Evolutionary conservation across 2,329 filamentous ascomycete genomes (phyloP), one percentile per base, ranked within the genome.

Genomic region (Ophiosphaerella herpotricha): DNA sequence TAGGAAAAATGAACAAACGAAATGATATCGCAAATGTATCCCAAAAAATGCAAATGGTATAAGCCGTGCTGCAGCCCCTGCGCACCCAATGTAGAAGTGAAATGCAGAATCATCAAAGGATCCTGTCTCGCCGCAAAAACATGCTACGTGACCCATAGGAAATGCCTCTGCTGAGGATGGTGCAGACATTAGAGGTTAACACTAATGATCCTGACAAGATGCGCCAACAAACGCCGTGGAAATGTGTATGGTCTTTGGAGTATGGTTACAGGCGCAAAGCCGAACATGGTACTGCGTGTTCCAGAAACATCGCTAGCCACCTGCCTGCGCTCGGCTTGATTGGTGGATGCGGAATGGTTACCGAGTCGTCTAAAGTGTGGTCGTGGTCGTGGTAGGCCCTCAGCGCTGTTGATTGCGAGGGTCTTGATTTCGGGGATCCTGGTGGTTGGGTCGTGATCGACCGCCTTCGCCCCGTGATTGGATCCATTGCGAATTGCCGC

Each of bases 401-500:
- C 70, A 73, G 45, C 69, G 67, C 50, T 71, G 69, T 58, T 73
- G 67, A 51, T 75, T 69, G 43, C 64, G 65, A 46, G 66, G 71
- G 52, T 74, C 67, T 46, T 72, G 71, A 52, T 69, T 29, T 29
- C 26, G 26, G 42, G 66, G 71, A 50, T 73, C 67, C 45, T 72
- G 72, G 53, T 70, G 71, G 46, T 69, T 71, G 16, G 66, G 67
- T 32, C 66, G 62, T 29, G 65, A 58, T 38, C 68, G 68, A 35
- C 71, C 72, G 33, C 65, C 65, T 59, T 75, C 70, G 42, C 68
- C 67, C 54, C 72, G 61, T 39, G 63, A 42, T 41, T 69, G 61
- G 43, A 73, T 67, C 72, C 72, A 72, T 60, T 72, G 66, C 12
- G 68, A 48, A 47, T 71, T 70, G 24, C 73, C 74, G 50, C 70